phyloP scores from a whole-genome alignment of 768 basidiomycete species.

The Panaeolus cyanescens region DNA sequence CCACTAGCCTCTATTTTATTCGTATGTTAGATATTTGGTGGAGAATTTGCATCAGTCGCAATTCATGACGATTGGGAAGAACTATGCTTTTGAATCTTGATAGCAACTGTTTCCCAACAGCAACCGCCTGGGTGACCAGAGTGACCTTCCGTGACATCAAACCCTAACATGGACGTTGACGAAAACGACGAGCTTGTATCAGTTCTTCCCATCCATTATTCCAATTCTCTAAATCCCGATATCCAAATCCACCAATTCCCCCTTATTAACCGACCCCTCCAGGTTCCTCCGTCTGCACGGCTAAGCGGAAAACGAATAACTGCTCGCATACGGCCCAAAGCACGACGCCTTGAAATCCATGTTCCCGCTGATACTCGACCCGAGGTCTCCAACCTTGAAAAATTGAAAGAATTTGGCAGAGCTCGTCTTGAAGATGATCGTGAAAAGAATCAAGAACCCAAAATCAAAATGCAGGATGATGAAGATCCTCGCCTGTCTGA shows the following conservation, averaged over 20 bases:
- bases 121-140: not conserved
- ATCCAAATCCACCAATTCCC: constrained; percentile 85
- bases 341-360: constrained; percentile 71
- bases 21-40: too few relatives aligned
- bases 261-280: constrained; percentile 70
- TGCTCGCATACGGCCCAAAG: constrained; percentile 68
- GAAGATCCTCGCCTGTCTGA: constrained; percentile 68
- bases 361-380: constrained; percentile 79
- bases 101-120: not conserved
- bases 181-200: constrained; percentile 64
- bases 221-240: constrained; percentile 59
- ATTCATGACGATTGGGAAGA: too few relatives aligned
- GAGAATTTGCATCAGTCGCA: too few relatives aligned
- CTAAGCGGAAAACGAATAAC: constrained; percentile 75
- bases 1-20: too few relatives aligned
- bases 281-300: constrained; percentile 73
- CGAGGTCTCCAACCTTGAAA: constrained; percentile 81
- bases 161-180: constrained; percentile 23
- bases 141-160: not conserved
- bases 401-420: constrained; percentile 62
- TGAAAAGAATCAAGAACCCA: constrained; percentile 70
- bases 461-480: constrained; percentile 43
- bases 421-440: constrained; percentile 75
- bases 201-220: constrained; percentile 72
- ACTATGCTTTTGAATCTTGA: too few relatives aligned